A percentile compares a stretch with the other conserved stretches of the same genome.
Evolutionary conservation across 2,329 filamentous ascomycete species (phyloP).

Genomic region (Trichoderma semiorbis): DNA sequence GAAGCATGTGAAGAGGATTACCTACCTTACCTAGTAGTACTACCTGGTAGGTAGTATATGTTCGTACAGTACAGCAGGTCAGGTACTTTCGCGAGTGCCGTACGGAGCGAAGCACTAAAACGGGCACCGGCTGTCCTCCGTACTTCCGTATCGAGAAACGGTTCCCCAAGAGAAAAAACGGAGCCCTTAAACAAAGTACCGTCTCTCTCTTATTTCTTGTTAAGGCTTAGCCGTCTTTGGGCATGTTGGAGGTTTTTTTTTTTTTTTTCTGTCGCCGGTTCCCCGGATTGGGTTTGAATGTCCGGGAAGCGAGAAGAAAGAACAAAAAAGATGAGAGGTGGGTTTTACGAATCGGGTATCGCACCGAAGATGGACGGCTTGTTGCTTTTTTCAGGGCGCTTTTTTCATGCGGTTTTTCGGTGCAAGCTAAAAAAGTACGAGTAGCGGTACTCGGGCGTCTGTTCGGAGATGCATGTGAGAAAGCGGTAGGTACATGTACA

Average conservation of each 20-base stretch:
- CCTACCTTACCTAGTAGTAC: too few relatives aligned
- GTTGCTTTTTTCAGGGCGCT: too few relatives aligned
- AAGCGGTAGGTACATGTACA: not conserved
- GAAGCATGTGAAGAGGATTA: not conserved
- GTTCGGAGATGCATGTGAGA: not conserved
- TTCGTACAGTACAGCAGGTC: not conserved
- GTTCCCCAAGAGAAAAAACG: not conserved
- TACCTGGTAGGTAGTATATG: not conserved
- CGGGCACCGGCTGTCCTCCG: not conserved
- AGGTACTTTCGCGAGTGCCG: not conserved
- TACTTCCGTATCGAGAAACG: not conserved
- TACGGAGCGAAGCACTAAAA: not conserved
- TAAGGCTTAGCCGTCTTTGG: not conserved
- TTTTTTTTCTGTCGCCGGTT: not conserved
- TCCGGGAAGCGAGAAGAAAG: not conserved
- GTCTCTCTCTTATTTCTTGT: too few relatives aligned
- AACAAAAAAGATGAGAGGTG: not conserved
- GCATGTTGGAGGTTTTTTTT: too few relatives aligned
- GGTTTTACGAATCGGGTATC: slow-evolving; percentile 1
- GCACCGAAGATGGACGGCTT: not conserved
- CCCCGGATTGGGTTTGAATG: slow-evolving; percentile 3
- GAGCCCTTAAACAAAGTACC: not conserved
- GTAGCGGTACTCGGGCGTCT: not conserved
- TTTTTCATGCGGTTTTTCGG: too few relatives aligned
- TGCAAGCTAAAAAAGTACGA: not conserved